phyloP scores from a whole-genome alignment of 768 basidiomycete genomes.

The Butyriboletus loyo region DNA sequence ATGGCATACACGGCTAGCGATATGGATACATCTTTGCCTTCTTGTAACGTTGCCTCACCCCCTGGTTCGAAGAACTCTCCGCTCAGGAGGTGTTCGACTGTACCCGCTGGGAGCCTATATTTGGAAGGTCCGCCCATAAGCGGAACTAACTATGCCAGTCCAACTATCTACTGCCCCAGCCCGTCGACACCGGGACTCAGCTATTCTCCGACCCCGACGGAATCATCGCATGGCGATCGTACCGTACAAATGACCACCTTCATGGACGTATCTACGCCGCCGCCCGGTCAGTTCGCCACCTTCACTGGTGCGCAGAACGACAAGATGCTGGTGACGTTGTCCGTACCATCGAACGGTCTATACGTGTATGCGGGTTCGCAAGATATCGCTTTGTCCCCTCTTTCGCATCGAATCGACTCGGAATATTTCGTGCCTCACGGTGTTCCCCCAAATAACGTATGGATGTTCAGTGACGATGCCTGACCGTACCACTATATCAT shows the following conservation, averaged over 20 bases:
- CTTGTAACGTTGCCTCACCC: constrained; percentile 7
- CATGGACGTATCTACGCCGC: constrained; percentile 41
- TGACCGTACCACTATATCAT: constrained; percentile 4
- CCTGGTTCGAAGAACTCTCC: constrained; percentile 15
- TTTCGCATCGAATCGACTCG: constrained; percentile 9
- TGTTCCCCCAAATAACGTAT: constrained; percentile 9
- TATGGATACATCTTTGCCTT: constrained; percentile 1
- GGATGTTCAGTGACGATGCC: constrained; percentile 17
- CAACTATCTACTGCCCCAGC: constrained; percentile 31
- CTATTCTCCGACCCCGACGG: constrained; percentile 60
- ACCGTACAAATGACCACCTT: constrained; percentile 57
- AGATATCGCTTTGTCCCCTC: constrained; percentile 3
- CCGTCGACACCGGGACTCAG: constrained; percentile 57
- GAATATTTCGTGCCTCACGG: constrained; percentile 16
- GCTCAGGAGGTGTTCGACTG: constrained; percentile 42
- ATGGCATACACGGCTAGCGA: background rate
- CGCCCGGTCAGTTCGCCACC: constrained; percentile 36
- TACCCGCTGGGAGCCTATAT: constrained; percentile 37
- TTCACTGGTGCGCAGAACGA: constrained; percentile 35
- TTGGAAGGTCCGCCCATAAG: constrained; percentile 8
- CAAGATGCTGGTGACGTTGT: constrained; percentile 24
- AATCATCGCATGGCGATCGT: constrained; percentile 52
- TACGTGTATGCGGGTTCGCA: constrained; percentile 21
- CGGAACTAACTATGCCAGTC: constrained; percentile 15
- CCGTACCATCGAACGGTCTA: constrained; percentile 14